A percentile compares a stretch with the other conserved stretches of the same genome.
These are phyloP conservation scores for Mycena belliarum DNA, from an alignment of 768 basidiomycete genomes.

Conservation along the genomic window DNA sequence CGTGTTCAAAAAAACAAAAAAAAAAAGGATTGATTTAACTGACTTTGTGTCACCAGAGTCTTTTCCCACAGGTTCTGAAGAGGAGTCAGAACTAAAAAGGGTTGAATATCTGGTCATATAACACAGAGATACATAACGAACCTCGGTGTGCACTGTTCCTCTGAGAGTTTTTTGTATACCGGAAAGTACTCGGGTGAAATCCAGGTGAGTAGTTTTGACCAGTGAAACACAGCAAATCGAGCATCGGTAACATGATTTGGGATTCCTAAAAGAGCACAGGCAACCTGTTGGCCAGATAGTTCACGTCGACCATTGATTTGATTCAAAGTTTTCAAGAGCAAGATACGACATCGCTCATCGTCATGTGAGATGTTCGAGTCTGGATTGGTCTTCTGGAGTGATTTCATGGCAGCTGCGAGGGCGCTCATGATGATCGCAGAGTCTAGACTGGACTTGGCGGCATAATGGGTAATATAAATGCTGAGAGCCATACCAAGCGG, in stretches of 20 bases:
- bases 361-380: not conserved
- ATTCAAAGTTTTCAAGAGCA: conserved; percentile 14
- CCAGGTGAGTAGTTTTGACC: conserved; percentile 12
- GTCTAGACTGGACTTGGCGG: conserved; percentile 10
- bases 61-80: too few relatives aligned
- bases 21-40: too few relatives aligned
- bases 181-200: conserved; percentile 1
- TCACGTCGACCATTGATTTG: conserved; percentile 7
- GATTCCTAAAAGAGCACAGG: conserved; percentile 5
- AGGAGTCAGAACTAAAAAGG: too few relatives aligned
- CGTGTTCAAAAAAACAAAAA: too few relatives aligned
- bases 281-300: conserved; percentile 16
- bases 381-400: not conserved
- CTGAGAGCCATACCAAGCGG: conserved; percentile 4
- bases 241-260: conserved; percentile 11
- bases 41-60: too few relatives aligned
- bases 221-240: conserved; percentile 9
- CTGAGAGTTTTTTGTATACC: not conserved
- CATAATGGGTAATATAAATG: conserved; percentile 11
- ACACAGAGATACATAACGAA: too few relatives aligned
- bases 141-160: too few relatives aligned
- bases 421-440: conserved; percentile 18
- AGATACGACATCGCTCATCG: not conserved
- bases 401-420: conserved; percentile 13
- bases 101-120: too few relatives aligned